These are phyloP conservation scores for Colletotrichum sp. DNA, from an alignment of 2,329 filamentous ascomycete genomes.

Conservation along the genomic window DNA sequence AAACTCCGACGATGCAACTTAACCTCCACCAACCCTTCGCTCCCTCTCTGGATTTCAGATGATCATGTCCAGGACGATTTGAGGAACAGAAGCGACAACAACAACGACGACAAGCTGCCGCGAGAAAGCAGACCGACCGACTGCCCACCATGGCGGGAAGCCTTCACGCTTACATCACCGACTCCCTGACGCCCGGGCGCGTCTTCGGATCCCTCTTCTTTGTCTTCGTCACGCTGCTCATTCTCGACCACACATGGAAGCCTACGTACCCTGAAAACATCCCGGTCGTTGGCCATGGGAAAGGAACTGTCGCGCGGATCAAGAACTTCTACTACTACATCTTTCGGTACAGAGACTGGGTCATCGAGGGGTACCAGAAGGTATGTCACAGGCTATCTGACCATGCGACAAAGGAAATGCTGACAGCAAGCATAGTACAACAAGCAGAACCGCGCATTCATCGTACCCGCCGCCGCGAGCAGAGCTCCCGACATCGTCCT, in stretches of 20 bases:
- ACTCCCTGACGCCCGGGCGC: constrained; percentile 34
- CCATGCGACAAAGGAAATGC: background rate
- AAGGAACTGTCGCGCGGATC: constrained; percentile 39
- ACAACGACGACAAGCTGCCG: background rate
- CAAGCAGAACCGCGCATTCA: constrained; percentile 44
- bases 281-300: constrained; percentile 44
- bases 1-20: background rate
- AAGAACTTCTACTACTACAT: constrained; percentile 45
- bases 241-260: constrained; percentile 43
- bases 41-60: background rate
- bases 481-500: constrained; percentile 49
- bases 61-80: background rate
- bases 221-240: constrained; percentile 41
- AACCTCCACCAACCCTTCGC: background rate
- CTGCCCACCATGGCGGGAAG: constrained; percentile 9
- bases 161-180: constrained; percentile 29
- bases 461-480: constrained; percentile 45
- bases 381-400: constrained; percentile 25
- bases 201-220: constrained; percentile 30
- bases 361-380: constrained; percentile 47
- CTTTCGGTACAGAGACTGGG: constrained; percentile 42
- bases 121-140: background rate
- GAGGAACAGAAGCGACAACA: background rate
- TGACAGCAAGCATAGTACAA: constrained; percentile 36
- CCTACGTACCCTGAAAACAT: constrained; percentile 44